Conservation (phyloP, 2,329 filamentous ascomycete genomes). For the Dothiorella sarmentorum region DNA sequence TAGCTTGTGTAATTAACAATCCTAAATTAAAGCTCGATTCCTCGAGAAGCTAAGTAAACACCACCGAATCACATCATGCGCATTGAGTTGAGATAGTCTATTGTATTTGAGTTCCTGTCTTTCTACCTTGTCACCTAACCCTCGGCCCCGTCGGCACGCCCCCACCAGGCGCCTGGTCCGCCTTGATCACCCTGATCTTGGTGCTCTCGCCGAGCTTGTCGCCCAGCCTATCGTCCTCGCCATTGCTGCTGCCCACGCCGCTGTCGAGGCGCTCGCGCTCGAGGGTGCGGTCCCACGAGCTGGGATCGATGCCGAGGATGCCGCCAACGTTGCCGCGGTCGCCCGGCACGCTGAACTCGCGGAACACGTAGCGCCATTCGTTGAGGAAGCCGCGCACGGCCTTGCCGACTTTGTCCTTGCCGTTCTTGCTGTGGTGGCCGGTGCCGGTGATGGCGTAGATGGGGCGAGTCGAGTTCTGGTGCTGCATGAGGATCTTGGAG, state of each 20-base stretch:
- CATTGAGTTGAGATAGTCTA: conserved; percentile 11
- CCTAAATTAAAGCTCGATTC: too few species aligned
- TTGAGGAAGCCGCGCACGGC: conserved; percentile 86
- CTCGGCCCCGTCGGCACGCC: conserved; percentile 33
- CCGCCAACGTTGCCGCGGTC: conserved; percentile 78
- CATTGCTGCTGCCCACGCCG: conserved; percentile 28
- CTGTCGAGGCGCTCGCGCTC: conserved; percentile 23
- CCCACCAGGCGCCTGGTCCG: conserved; percentile 34
- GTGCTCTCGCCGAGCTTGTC: conserved; percentile 29
- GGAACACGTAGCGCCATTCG: conserved; percentile 93
- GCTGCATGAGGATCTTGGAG: conserved; percentile 80
- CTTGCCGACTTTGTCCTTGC: conserved; percentile 97
- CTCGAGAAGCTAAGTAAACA: background rate
- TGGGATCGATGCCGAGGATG: conserved; percentile 62
- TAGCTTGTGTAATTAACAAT: too few species aligned
- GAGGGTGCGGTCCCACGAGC: conserved; percentile 52
- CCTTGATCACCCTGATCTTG: conserved; percentile 36
- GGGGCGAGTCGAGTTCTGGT: conserved; percentile 66
- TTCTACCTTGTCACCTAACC: conserved; percentile 12
- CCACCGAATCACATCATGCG: background rate
- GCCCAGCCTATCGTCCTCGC: conserved; percentile 20
- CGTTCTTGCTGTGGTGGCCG: conserved; percentile 96
- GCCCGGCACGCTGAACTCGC: conserved; percentile 95
- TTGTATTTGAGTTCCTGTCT: conserved; percentile 13
- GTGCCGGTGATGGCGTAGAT: conserved; percentile 97